These are phyloP conservation scores for Sporothrix sp. DNA, from an alignment of 2,329 filamentous ascomycete genomes.

Conservation along the genomic window DNA sequence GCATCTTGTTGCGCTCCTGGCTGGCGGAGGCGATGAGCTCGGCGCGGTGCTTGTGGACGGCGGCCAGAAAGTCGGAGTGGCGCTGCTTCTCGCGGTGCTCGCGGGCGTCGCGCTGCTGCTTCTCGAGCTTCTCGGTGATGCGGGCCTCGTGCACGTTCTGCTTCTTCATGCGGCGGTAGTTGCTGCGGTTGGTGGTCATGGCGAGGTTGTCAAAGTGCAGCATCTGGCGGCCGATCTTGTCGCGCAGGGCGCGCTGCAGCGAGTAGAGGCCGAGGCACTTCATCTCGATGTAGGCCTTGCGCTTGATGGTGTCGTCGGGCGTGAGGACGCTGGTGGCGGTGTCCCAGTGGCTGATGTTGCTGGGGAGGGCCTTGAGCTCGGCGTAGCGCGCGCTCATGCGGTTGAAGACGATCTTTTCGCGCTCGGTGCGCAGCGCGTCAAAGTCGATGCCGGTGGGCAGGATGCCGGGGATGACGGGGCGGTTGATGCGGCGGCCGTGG, in stretches of 20 bases:
- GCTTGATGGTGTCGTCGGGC: constrained; percentile 72
- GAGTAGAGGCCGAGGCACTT: constrained; percentile 82
- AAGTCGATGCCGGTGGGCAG: constrained; percentile 84
- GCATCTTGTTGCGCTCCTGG: constrained; percentile 61
- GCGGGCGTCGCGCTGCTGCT: constrained; percentile 92
- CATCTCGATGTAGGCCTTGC: constrained; percentile 88
- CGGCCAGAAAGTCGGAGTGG: constrained; percentile 81
- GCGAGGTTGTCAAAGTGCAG: constrained; percentile 91
- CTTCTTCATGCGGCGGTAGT: constrained; percentile 93
- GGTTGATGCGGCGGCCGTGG: constrained; percentile 65
- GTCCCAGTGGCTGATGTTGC: constrained; percentile 83
- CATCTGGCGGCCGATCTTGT: constrained; percentile 84
- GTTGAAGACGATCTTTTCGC: constrained; percentile 83
- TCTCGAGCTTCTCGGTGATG: constrained; percentile 97
- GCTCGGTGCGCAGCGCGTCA: constrained; percentile 74
- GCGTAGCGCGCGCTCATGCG: constrained; percentile 75
- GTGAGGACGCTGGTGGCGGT: constrained; percentile 56
- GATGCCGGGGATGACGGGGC: constrained; percentile 74
- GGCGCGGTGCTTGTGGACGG: constrained; percentile 70
- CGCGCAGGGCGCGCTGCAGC: constrained; percentile 77
- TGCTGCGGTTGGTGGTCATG: constrained; percentile 88
- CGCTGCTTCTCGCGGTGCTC: constrained; percentile 97
- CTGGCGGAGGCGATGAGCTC: constrained; percentile 63
- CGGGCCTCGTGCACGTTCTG: constrained; percentile 89
- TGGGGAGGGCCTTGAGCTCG: constrained; percentile 74